phyloP scores from a whole-genome alignment of 352 stramenopile genomes.

The Aphanomyces euteiches region DNA sequence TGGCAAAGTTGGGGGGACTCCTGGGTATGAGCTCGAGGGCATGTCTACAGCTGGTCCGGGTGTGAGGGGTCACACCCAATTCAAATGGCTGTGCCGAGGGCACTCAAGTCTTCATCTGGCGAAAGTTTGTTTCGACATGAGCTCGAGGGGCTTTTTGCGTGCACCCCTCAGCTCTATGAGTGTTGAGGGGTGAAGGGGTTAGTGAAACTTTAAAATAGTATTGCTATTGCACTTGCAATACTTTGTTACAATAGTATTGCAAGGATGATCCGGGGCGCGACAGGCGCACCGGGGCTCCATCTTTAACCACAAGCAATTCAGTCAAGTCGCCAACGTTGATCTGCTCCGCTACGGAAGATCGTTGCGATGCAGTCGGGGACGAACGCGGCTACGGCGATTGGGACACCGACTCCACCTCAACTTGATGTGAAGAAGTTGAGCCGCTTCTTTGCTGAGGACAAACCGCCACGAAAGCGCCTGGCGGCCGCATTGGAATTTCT shows the following conservation, averaged over 20 bases:
- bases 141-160: no score
- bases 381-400: not conserved
- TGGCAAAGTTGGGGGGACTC: no score
- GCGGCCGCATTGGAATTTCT: slow-evolving; percentile 81
- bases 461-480: slow-evolving; percentile 76
- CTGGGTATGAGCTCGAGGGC: no score
- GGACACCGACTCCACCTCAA: not conserved
- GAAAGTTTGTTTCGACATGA: no score
- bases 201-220: no score
- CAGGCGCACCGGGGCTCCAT: not conserved
- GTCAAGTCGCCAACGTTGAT: slow-evolving; percentile 7
- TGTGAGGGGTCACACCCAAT: no score
- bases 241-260: not conserved
- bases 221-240: no score
- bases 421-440: slow-evolving; percentile 71
- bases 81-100: no score
- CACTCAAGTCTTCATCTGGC: no score
- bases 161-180: no score
- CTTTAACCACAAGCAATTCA: slow-evolving; percentile 2
- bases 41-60: no score
- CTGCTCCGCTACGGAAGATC: not conserved
- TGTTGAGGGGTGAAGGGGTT: no score
- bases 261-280: not conserved
- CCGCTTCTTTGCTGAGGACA: slow-evolving; percentile 83
- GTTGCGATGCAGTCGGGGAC: not conserved